Conservation (phyloP, 495 filamentous ascomycete species). For the Lepidopterella palustris region DNA sequence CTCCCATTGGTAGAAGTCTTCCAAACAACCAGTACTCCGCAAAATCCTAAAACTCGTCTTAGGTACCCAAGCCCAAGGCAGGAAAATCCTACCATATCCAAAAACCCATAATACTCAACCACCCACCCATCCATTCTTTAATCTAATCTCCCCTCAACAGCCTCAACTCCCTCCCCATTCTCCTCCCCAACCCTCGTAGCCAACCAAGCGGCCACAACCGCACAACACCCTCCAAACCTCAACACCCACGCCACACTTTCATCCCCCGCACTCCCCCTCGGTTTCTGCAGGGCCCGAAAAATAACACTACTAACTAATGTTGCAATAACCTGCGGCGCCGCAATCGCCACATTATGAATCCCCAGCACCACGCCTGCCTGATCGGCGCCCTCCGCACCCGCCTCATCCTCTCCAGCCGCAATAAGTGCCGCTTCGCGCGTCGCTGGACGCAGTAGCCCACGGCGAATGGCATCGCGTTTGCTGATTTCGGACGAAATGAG, state of each 20-base stretch:
- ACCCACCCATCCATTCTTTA: background rate
- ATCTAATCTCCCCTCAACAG: background rate
- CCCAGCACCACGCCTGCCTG: conserved; percentile 87
- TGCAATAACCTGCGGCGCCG: conserved; percentile 80
- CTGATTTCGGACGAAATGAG: conserved; percentile 84
- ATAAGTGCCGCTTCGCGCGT: conserved; percentile 28
- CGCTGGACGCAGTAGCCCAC: conserved; percentile 42
- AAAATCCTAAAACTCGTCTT: no score
- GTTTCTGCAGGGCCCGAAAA: conserved; percentile 76
- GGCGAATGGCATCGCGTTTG: conserved; percentile 63
- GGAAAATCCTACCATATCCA: no score
- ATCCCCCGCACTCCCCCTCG: conserved; percentile 72
- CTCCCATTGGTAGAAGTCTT: no score
- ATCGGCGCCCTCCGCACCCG: conserved; percentile 46
- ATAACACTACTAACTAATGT: conserved; percentile 74
- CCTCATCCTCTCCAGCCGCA: conserved; percentile 40
- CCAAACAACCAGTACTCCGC: no score
- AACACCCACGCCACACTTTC: conserved; percentile 80
- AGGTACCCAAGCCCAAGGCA: no score
- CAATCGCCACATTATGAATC: conserved; percentile 87
- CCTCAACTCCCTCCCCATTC: conserved; percentile 20
- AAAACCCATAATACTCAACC: no score
- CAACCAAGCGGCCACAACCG: conserved; percentile 62
- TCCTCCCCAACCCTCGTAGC: conserved; percentile 34
- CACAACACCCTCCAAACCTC: conserved; percentile 70